These are phyloP conservation scores for Synchytrium microbalum DNA, from an alignment of 371 early-diverging fungal species.

Conservation along the genomic window DNA sequence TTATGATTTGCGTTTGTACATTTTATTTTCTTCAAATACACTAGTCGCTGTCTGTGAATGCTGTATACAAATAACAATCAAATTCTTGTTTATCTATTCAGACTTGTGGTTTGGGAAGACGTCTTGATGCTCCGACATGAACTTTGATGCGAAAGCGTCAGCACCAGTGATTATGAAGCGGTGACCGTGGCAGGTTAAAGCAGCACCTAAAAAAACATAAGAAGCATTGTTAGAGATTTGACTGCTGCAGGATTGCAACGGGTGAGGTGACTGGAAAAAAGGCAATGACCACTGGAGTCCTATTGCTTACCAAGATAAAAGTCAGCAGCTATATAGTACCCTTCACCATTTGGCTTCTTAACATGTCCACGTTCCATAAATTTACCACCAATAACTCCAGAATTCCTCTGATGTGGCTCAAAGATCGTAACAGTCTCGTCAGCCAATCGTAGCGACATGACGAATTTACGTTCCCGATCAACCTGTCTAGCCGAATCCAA, in stretches of 20 bases:
- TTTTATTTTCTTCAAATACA: too few relatives aligned
- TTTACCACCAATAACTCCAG: constrained; percentile 45
- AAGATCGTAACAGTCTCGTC: constrained; percentile 45
- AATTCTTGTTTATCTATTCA: not conserved
- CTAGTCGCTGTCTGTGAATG: not conserved
- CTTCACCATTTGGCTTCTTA: constrained; percentile 25
- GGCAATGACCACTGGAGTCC: not conserved
- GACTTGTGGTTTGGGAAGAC: constrained; percentile 26
- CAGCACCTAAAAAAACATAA: constrained; percentile 28
- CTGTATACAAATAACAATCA: not conserved
- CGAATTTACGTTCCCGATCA: constrained; percentile 43
- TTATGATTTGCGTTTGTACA: too few relatives aligned
- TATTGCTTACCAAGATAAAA: constrained; percentile 34
- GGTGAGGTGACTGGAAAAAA: not conserved
- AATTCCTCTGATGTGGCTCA: constrained; percentile 41
- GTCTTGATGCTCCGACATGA: constrained; percentile 36
- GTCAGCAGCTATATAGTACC: constrained; percentile 27
- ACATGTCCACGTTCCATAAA: constrained; percentile 40
- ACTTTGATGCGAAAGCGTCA: constrained; percentile 44
- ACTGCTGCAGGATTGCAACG: too few relatives aligned
- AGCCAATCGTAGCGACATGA: constrained; percentile 34
- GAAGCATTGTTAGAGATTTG: not conserved
- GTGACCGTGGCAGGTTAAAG: constrained; percentile 34
- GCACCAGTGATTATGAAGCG: constrained; percentile 40
- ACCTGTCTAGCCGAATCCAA: constrained; percentile 31